Conservation (phyloP, 2,329 filamentous ascomycete species). For the Cytospora mali region DNA sequence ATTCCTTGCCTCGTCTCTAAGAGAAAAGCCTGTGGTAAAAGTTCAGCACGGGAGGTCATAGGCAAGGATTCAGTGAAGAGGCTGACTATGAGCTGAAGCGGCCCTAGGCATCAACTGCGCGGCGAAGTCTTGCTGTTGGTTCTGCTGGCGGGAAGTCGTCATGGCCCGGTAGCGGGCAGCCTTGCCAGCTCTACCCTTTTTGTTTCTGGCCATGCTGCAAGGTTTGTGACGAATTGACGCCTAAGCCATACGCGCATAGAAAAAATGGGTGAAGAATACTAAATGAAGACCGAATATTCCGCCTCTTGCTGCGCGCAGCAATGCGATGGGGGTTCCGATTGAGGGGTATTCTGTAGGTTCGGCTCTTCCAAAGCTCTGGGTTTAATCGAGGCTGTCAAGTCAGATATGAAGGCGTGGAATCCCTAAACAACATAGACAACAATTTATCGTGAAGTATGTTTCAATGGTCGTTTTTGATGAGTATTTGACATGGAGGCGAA, state of each 20-base stretch:
- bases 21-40: slow-evolving; percentile 42
- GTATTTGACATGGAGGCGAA: background rate
- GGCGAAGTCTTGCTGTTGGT: slow-evolving; percentile 16
- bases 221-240: background rate
- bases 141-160: background rate
- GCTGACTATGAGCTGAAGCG: slow-evolving; percentile 25
- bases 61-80: background rate
- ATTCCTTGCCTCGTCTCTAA: slow-evolving; percentile 54
- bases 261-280: background rate
- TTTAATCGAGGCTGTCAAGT: background rate
- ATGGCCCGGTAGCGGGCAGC: slow-evolving; percentile 27
- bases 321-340: background rate
- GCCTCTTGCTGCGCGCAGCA: background rate
- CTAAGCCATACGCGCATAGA: slow-evolving; percentile 3
- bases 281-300: background rate
- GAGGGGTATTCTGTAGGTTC: background rate
- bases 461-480: background rate
- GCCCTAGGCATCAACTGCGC: slow-evolving; percentile 22
- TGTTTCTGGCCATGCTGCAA: slow-evolving; percentile 31
- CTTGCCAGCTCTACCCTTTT: slow-evolving; percentile 32
- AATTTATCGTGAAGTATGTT: background rate
- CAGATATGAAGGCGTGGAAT: background rate
- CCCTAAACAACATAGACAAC: background rate
- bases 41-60: slow-evolving; percentile 39
- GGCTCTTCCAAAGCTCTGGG: background rate